A percentile compares a stretch with the other conserved stretches of the same genome.
Evolutionary conservation across 208 protist species (phyloP).

Genomic region (Trypanosoma boissoni): DNA sequence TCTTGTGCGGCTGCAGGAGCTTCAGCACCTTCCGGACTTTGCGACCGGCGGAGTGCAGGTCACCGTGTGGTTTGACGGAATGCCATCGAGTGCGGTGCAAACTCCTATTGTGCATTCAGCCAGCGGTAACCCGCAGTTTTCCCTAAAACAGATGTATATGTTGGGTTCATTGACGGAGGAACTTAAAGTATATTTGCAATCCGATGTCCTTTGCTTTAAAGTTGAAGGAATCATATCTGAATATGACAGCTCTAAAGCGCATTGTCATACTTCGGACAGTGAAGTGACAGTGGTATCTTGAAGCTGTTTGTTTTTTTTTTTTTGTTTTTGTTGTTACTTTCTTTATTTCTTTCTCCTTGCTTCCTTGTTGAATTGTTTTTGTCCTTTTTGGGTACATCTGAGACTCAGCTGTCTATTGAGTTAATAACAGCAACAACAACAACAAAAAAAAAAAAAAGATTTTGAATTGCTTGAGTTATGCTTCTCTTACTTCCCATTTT

Average conservation of each 20-base stretch:
- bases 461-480: slow-evolving; percentile 8
- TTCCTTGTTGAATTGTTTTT: slow-evolving; percentile 14
- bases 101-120: slow-evolving; percentile 31
- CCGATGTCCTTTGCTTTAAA: slow-evolving; percentile 40
- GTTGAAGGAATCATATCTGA: slow-evolving; percentile 41
- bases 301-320: not conserved
- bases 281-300: not conserved
- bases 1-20: slow-evolving; percentile 35
- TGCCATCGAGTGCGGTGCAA: slow-evolving; percentile 29
- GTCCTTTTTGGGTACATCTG: slow-evolving; percentile 19
- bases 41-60: slow-evolving; percentile 37
- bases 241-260: not conserved
- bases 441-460: slow-evolving; percentile 16
- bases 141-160: slow-evolving; percentile 42
- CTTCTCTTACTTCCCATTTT: not conserved
- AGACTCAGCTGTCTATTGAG: no score
- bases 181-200: slow-evolving; percentile 31
- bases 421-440: not conserved
- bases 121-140: slow-evolving; percentile 47
- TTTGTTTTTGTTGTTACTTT: slow-evolving; percentile 13
- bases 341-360: slow-evolving; percentile 6
- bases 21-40: slow-evolving; percentile 50
- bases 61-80: slow-evolving; percentile 52
- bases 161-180: slow-evolving; percentile 43
- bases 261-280: not conserved